Conservation (phyloP, 352 stramenopile species). For the Globisporangium heterothallicum region DNA sequence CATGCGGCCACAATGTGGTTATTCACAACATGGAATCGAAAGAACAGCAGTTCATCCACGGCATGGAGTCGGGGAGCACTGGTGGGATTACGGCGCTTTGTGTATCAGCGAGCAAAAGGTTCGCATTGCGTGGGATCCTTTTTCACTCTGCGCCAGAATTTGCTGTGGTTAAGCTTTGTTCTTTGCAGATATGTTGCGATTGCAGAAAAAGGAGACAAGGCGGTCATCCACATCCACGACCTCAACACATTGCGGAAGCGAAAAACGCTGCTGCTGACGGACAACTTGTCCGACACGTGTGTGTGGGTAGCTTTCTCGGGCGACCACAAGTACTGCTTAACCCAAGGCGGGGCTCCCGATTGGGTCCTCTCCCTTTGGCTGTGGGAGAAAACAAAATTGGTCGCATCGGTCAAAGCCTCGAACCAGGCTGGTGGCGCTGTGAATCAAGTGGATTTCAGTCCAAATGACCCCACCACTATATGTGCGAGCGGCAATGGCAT, state of each 20-base stretch:
- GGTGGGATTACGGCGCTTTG: conserved; percentile 85
- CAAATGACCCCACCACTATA: conserved; percentile 75
- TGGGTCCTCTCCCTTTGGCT: conserved; percentile 90
- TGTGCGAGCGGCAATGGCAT: conserved; percentile 87
- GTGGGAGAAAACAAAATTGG: conserved; percentile 90
- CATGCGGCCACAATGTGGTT: conserved; percentile 85
- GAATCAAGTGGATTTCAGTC: conserved; percentile 88
- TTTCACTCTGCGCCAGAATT: neutral
- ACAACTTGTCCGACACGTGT: conserved; percentile 77
- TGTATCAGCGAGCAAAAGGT: conserved; percentile 73
- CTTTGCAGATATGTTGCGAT: conserved; percentile 74
- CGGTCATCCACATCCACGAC: conserved; percentile 90
- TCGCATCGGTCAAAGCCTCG: conserved; percentile 68
- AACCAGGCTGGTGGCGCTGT: conserved; percentile 65
- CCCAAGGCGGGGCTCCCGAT: conserved; percentile 84
- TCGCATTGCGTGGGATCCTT: neutral
- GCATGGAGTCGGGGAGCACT: conserved; percentile 61
- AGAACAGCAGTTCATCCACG: conserved; percentile 88
- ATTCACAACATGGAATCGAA: conserved; percentile 88
- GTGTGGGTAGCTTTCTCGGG: conserved; percentile 84
- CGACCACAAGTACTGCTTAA: conserved; percentile 89
- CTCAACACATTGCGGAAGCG: conserved; percentile 74
- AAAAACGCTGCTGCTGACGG: conserved; percentile 78
- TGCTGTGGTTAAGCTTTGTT: neutral
- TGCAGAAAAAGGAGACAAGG: conserved; percentile 78